Evolutionary conservation across 495 filamentous ascomycete species (phyloP).

Genomic region (Hypoxylon rickii): DNA sequence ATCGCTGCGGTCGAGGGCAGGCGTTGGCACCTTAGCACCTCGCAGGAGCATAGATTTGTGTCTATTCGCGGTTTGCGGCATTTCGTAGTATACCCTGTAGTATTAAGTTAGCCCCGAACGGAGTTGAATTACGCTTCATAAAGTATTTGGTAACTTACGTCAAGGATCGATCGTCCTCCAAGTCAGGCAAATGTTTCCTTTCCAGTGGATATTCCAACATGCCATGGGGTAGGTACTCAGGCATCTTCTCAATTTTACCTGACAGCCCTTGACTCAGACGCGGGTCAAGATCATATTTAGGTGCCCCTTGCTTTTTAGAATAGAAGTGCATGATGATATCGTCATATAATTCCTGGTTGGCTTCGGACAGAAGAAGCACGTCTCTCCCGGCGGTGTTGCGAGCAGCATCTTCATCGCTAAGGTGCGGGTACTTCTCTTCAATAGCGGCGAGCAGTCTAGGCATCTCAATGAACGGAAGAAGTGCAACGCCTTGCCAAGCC

Average conservation of each 20-base stretch:
- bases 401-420: conserved; percentile 75
- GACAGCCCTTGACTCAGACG: conserved; percentile 74
- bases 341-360: conserved; percentile 75
- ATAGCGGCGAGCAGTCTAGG: conserved; percentile 82
- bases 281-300: conserved; percentile 71
- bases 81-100: conserved; percentile 79
- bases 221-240: conserved; percentile 74
- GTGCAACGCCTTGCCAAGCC: conserved; percentile 93
- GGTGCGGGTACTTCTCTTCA: conserved; percentile 75
- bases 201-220: conserved; percentile 64
- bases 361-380: conserved; percentile 79
- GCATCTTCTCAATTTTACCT: conserved; percentile 81
- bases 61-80: conserved; percentile 68
- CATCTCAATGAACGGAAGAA: conserved; percentile 97
- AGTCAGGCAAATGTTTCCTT: conserved; percentile 67
- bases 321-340: conserved; percentile 83
- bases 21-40: conserved; percentile 71
- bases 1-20: conserved; percentile 73
- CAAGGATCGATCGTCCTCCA: conserved; percentile 83
- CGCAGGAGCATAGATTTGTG: conserved; percentile 96
- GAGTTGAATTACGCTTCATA: conserved; percentile 25
- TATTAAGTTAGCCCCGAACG: conserved; percentile 31
- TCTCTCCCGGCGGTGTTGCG: conserved; percentile 85
- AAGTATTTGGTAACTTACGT: conserved; percentile 58
- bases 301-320: conserved; percentile 75